These are phyloP conservation scores for Coemansia sp. DNA, from an alignment of 192 early-diverging fungal species.

Conservation along the genomic window DNA sequence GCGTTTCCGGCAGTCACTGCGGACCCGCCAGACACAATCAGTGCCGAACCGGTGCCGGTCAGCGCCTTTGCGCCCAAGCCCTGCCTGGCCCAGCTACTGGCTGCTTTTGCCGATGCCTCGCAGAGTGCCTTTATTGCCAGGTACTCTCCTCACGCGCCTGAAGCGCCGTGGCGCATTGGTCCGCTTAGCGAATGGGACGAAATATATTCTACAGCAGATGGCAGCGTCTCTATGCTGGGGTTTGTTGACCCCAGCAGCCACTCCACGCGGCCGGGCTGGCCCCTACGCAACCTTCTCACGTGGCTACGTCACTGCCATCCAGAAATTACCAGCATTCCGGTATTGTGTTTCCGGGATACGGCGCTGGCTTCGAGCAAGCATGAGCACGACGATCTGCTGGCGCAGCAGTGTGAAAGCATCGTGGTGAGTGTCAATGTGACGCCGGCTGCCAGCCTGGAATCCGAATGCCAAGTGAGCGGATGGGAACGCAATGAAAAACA, in stretches of 20 bases:
- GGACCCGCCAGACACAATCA: conserved; percentile 54
- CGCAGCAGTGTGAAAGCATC: conserved; percentile 35
- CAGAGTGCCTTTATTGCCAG: conserved; percentile 30
- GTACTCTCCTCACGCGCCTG: neutral
- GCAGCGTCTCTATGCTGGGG: conserved; percentile 54
- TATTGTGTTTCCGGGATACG: conserved; percentile 47
- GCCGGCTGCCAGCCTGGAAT: conserved; percentile 4
- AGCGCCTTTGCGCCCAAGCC: conserved; percentile 6
- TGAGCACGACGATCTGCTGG: neutral
- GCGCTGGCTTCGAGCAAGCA: neutral
- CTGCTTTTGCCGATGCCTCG: conserved; percentile 9
- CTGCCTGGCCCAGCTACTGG: conserved; percentile 31
- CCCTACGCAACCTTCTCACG: conserved; percentile 83
- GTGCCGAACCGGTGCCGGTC: conserved; percentile 8
- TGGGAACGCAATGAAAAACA: conserved; percentile 87
- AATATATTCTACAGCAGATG: conserved; percentile 6
- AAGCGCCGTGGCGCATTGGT: conserved; percentile 10
- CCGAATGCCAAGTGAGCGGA: conserved; percentile 60
- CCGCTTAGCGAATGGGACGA: conserved; percentile 33
- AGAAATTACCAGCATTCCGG: conserved; percentile 1
- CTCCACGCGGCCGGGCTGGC: conserved; percentile 83
- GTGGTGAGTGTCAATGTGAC: conserved; percentile 34
- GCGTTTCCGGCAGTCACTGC: conserved; percentile 85
- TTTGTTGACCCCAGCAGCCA: conserved; percentile 87
- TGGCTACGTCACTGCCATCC: conserved; percentile 42